Percentiles rank a stretch among this genome's conserved stretches.
Evolutionary conservation across 2,329 filamentous ascomycete genomes (phyloP).

Genomic region (Nothophaeocryptopus gaeumannii): DNA sequence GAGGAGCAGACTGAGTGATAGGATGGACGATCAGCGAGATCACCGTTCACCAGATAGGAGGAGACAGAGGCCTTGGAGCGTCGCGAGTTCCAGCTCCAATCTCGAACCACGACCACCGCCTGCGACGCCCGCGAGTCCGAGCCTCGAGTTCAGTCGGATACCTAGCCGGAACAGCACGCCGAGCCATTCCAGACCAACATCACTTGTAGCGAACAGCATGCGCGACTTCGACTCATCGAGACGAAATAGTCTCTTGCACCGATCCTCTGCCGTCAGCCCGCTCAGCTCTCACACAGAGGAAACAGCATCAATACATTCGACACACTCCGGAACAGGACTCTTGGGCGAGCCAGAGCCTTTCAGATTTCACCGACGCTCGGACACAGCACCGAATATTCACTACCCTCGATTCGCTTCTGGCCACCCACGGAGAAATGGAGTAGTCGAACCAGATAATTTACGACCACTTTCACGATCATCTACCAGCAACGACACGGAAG

Average conservation of each 20-base stretch:
- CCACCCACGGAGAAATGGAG: slow-evolving; percentile 61
- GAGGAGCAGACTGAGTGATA: slow-evolving; percentile 32
- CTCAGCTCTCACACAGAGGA: slow-evolving; percentile 35
- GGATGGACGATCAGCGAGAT: slow-evolving; percentile 52
- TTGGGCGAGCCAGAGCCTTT: slow-evolving; percentile 28
- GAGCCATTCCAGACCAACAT: slow-evolving; percentile 33
- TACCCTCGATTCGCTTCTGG: slow-evolving; percentile 59
- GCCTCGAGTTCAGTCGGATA: slow-evolving; percentile 51
- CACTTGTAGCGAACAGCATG: slow-evolving; percentile 33
- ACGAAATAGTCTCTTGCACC: slow-evolving; percentile 32
- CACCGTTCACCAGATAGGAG: slow-evolving; percentile 47
- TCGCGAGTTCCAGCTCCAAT: slow-evolving; percentile 32
- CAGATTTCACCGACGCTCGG: slow-evolving; percentile 32
- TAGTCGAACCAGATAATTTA: slow-evolving; percentile 57
- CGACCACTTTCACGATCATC: slow-evolving; percentile 45
- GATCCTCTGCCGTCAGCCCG: slow-evolving; percentile 29
- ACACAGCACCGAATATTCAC: slow-evolving; percentile 37
- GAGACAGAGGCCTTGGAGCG: slow-evolving; percentile 37
- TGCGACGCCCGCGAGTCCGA: slow-evolving; percentile 60
- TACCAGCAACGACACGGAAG: slow-evolving; percentile 32
- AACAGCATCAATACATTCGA: slow-evolving; percentile 33
- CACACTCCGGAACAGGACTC: slow-evolving; percentile 32
- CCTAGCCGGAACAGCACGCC: slow-evolving; percentile 34
- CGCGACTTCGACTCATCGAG: slow-evolving; percentile 32
- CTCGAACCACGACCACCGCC: slow-evolving; percentile 58